Evolutionary conservation across 768 basidiomycete species (phyloP), one percentile per base, ranked within the genome.

Genomic region (Chalciporus sphaerocephalus): DNA sequence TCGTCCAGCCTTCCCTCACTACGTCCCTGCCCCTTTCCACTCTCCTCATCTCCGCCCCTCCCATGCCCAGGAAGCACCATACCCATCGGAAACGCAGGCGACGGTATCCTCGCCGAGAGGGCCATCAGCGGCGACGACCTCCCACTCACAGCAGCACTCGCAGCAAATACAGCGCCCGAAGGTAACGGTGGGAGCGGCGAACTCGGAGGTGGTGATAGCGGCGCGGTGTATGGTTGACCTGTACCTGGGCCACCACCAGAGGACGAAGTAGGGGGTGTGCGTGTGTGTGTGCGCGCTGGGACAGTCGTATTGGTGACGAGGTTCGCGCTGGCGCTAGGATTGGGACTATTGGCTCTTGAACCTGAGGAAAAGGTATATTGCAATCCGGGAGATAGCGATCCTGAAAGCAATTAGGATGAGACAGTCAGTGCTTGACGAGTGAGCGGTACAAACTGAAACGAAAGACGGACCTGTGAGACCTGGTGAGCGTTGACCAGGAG

Each of bases 181-280:
- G 59, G 46, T n/a, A 48, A 45, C 17, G 49, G 56, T 12, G 63
- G 54, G 5, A 58, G 39, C 25, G 55, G 55, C 18, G 53, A 46
- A 13, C 46, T 53, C 30, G 61, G 62, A 1, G 64, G 58, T 5
- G 58, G 59, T 4, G 65, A 58, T 5, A 60, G 24, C 2, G 57
- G 55, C 5, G 44, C 18, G 20, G 42, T 39, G n/a, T 40, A 17
- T 1, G 51, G 38, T 17, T 35, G 55, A 18, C 39, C 24, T 4
- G 27, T 11, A 15, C 30, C 30, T 32, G 13, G 30, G 24, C 11
- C 5, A 3, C 48, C 38, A 6, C 23, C 46, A 2, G 44, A 43
- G 13, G 55, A 46, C 2, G 41, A 15, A 7, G 51, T 18, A 3
- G 50, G 38, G 11, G 57, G 52, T 16, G 49, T 47, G 36, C 44